These are phyloP conservation scores for Globisporangium nagaii DNA, from an alignment of 352 stramenopile genomes.

Conservation along the genomic window DNA sequence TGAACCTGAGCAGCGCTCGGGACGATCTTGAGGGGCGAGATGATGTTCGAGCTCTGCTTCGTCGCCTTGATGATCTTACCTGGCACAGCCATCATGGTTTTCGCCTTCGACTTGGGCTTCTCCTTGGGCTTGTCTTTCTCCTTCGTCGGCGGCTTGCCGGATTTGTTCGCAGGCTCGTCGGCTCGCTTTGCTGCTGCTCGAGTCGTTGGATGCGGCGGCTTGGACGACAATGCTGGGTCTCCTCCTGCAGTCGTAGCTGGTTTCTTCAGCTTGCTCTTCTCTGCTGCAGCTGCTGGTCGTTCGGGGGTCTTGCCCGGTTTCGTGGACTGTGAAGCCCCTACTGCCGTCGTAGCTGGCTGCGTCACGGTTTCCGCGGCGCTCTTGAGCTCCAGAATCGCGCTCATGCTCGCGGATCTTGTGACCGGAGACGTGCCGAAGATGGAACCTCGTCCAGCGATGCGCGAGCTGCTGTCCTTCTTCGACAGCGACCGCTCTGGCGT, in stretches of 20 bases:
- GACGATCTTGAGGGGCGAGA: constrained; percentile 6
- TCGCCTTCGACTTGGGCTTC: constrained; percentile 17
- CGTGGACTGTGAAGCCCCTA: background rate
- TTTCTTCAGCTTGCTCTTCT: constrained; percentile 16
- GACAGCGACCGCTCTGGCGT: constrained; percentile 11
- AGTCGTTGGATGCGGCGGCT: constrained; percentile 6
- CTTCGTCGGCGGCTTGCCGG: constrained; percentile 2
- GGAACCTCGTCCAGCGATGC: background rate
- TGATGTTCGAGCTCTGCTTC: constrained; percentile 13
- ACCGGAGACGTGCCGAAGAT: constrained; percentile 17
- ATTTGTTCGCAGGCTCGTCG: background rate
- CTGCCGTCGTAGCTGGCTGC: background rate
- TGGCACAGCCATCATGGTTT: constrained; percentile 29
- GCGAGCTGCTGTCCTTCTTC: constrained; percentile 14
- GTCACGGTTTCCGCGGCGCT: constrained; percentile 2
- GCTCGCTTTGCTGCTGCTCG: constrained; percentile 10
- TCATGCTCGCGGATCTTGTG: constrained; percentile 21
- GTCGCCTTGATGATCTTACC: constrained; percentile 38
- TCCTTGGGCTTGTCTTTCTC: constrained; percentile 13
- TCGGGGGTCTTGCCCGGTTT: constrained; percentile 10
- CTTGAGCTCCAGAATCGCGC: constrained; percentile 22
- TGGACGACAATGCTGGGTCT: background rate
- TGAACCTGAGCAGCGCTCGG: background rate
- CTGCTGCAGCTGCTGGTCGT: background rate
- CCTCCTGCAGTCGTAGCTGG: background rate